These are phyloP conservation scores for Alternaria solani DNA, from an alignment of 2,329 filamentous ascomycete species.

Conservation along the genomic window DNA sequence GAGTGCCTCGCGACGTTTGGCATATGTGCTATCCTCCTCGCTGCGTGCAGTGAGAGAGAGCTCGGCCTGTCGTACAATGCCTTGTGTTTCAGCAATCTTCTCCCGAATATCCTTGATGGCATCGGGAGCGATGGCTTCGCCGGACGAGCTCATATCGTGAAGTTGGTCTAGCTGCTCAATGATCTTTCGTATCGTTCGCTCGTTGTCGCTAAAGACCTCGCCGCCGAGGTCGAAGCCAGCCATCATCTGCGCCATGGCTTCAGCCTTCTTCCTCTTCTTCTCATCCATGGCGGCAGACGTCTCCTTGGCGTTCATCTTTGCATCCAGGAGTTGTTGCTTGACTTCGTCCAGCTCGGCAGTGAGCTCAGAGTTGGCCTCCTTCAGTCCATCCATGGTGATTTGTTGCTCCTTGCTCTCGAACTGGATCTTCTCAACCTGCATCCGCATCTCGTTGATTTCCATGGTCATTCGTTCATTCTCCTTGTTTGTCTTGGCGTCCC, in stretches of 20 bases:
- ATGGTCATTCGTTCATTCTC: slow-evolving; percentile 87
- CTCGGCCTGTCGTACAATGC: slow-evolving; percentile 91
- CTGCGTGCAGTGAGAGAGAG: slow-evolving; percentile 77
- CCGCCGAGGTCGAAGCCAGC: slow-evolving; percentile 94
- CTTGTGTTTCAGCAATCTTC: slow-evolving; percentile 86
- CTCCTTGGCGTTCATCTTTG: slow-evolving; percentile 96
- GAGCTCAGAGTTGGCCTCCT: slow-evolving; percentile 93
- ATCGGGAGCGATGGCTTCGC: slow-evolving; percentile 82
- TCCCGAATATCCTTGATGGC: slow-evolving; percentile 79
- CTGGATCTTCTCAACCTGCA: slow-evolving; percentile 93
- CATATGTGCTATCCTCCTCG: slow-evolving; percentile 68
- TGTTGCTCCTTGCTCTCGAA: slow-evolving; percentile 97
- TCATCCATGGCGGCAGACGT: slow-evolving; percentile 88
- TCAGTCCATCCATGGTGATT: slow-evolving; percentile 97
- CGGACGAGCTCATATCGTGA: slow-evolving; percentile 76
- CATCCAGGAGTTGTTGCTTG: slow-evolving; percentile 94
- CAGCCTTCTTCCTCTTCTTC: slow-evolving; percentile 98
- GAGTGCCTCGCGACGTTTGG: slow-evolving; percentile 75
- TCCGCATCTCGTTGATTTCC: slow-evolving; percentile 91
- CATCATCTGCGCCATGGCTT: slow-evolving; percentile 99
- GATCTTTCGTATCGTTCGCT: slow-evolving; percentile 81
- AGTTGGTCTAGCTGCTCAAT: slow-evolving; percentile 84
- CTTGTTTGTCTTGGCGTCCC: slow-evolving; percentile 81
- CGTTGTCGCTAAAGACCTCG: slow-evolving; percentile 93
- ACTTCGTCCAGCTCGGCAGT: slow-evolving; percentile 92